Evolutionary conservation across 441 rosid genomes (phyloP), one percentile per base, ranked within the genome.

Genomic region (Metrosideros polymorpha): DNA sequence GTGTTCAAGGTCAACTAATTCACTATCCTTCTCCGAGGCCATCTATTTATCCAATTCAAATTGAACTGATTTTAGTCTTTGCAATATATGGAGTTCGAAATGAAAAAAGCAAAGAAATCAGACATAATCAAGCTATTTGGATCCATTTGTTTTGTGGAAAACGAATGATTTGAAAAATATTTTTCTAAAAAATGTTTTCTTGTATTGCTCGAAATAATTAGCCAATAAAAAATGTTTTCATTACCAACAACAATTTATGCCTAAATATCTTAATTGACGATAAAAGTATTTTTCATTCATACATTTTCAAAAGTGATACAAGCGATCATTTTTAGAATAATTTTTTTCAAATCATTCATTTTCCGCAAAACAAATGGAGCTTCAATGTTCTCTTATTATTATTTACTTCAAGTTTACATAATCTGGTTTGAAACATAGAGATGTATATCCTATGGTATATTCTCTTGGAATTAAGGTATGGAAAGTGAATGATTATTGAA

Each of bases 221-320:
- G 25, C 2, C 9, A 18, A 52, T 19, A 4, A 51, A 51, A 52
- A 52, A 52, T 18, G 19, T 19, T 22, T 52, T 52, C 10, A 10
- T 63, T 63, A 32, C 13, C 0, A 0, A 61, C 0, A 32, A 32
- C 3, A 8, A 63, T 0, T 18, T 9, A 63, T 63, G 5, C 32
- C 15, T 4, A 63, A 63, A 9, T 0, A 17, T 32, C 18, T 18
- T 63, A 0, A 0, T 32, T 1, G 0, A 18, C 8, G 22, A 63
- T 18, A 32, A 32, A 15, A 8, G 2, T 32, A 9, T 1, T 4
- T 32, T 18, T 18, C 0, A 2, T 14, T 63, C 0, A 35, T 32
- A 32, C 10, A 63, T 63, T 32, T 63, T 63, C 1, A 3, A 6
- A 63, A 63, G 7, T 3, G 2, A 18, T 32, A 32, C 0, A 7